These are phyloP conservation scores for Petunia secreta DNA, from an alignment of 257 asterid genomes.

Conservation along the genomic window DNA sequence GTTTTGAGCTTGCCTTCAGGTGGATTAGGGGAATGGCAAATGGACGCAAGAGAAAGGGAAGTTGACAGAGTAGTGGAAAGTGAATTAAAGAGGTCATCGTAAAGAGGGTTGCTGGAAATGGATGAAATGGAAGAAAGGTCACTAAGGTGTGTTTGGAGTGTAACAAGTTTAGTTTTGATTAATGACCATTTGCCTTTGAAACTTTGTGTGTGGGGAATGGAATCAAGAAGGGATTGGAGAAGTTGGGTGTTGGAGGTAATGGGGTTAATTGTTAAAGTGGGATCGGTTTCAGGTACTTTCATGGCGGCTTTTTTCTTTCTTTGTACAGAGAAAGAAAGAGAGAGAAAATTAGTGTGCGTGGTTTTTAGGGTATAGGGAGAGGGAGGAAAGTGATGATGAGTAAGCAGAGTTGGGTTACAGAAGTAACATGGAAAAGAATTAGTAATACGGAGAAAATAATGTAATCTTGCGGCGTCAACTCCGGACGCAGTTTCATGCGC, in stretches of 20 bases:
- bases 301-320: conserved; percentile 41
- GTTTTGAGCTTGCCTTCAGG: conserved; percentile 76
- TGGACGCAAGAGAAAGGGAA: conserved; percentile 50
- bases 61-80: conserved; percentile 52
- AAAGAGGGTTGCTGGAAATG: conserved; percentile 39
- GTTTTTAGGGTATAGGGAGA: conserved; percentile 9
- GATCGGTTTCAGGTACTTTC: conserved; percentile 49
- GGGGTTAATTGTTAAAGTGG: conserved; percentile 30
- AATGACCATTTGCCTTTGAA: conserved; percentile 80
- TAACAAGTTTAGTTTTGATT: conserved; percentile 54
- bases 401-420: not conserved
- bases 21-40: conserved; percentile 55
- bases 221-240: conserved; percentile 51
- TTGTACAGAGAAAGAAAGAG: conserved; percentile 23
- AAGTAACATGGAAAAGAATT: conserved; percentile 6
- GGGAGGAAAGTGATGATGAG: conserved; percentile 19
- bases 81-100: conserved; percentile 60
- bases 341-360: conserved; percentile 12
- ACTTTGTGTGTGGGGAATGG: conserved; percentile 59
- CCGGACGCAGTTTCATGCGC: conserved; percentile 18
- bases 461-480: conserved; percentile 24
- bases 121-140: conserved; percentile 41
- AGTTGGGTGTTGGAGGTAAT: conserved; percentile 30
- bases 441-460: conserved; percentile 8
- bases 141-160: conserved; percentile 56